Conservation (phyloP, 2,329 filamentous ascomycete species). For the Phaeosphaeriaceae sp. region DNA sequence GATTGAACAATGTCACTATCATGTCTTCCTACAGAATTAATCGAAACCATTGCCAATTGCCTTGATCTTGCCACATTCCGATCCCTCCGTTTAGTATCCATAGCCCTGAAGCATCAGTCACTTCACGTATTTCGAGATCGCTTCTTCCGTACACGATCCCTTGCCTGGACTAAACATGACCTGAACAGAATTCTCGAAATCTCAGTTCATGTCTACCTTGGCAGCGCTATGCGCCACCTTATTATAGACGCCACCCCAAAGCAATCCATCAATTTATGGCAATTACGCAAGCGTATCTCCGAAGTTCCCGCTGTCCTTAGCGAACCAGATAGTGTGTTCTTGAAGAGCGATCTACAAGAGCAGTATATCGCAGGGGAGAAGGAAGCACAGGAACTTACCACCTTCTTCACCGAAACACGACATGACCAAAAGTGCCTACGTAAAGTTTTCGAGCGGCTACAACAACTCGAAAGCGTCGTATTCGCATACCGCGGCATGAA, state of each 20-base stretch:
- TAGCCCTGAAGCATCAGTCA: slow-evolving; percentile 20
- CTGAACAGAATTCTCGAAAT: slow-evolving; percentile 23
- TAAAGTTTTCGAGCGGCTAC: slow-evolving; percentile 20
- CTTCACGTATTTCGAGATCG: slow-evolving; percentile 26
- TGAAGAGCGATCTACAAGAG: slow-evolving; percentile 5
- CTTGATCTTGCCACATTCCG: slow-evolving; percentile 23
- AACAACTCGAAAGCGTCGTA: slow-evolving; percentile 6
- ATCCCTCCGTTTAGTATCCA: slow-evolving; percentile 26
- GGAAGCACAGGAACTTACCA: slow-evolving; percentile 13
- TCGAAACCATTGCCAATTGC: slow-evolving; percentile 26
- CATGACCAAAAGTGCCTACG: slow-evolving; percentile 28
- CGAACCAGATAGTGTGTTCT: background rate
- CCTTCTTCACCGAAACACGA: slow-evolving; percentile 36
- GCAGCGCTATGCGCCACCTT: slow-evolving; percentile 22
- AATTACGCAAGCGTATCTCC: slow-evolving; percentile 14
- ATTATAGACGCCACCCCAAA: slow-evolving; percentile 36
- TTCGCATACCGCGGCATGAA: slow-evolving; percentile 25
- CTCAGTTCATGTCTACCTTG: slow-evolving; percentile 21
- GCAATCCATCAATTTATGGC: slow-evolving; percentile 31
- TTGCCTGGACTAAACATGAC: slow-evolving; percentile 24
- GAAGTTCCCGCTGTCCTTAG: slow-evolving; percentile 11
- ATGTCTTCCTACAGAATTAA: slow-evolving; percentile 29
- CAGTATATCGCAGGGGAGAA: slow-evolving; percentile 7
- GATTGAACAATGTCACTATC: slow-evolving; percentile 15
- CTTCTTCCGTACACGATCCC: slow-evolving; percentile 26